phyloP scores from a whole-genome alignment of 192 early-diverging fungal species.

The Backusella liffmaniae region DNA sequence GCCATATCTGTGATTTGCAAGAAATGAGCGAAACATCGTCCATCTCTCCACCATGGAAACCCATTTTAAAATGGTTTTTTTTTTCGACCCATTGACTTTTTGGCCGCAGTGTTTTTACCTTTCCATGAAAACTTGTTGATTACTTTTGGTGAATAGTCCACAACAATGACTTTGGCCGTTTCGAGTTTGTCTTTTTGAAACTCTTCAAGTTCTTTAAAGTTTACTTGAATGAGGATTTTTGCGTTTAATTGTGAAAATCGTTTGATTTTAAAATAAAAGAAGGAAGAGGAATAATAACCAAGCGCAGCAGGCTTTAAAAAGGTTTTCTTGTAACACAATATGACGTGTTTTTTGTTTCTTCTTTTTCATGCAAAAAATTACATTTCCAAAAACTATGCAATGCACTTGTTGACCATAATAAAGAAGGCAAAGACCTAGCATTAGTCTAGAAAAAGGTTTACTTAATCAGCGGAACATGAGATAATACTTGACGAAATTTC shows the following conservation, averaged over 20 bases:
- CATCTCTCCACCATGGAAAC: too few species aligned
- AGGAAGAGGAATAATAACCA: background rate
- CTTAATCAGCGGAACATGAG: conserved; percentile 67
- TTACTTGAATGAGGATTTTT: conserved; percentile 8
- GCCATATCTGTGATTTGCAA: conserved; percentile 60
- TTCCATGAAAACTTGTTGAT: conserved; percentile 36
- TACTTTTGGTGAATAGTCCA: conserved; percentile 54
- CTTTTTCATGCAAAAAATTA: conserved; percentile 68
- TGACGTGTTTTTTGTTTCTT: background rate
- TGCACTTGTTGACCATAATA: conserved; percentile 77
- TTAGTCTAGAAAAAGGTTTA: conserved; percentile 74
- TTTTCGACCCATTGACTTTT: too few species aligned
- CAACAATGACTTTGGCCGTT: conserved; percentile 61
- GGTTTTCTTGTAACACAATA: background rate
- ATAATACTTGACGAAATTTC: conserved; percentile 70
- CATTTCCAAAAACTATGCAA: conserved; percentile 83
- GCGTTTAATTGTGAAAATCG: background rate
- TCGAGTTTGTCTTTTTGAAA: conserved; percentile 72
- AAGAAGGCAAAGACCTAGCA: conserved; percentile 66
- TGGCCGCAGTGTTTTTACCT: too few species aligned
- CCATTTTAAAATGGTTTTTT: too few species aligned
- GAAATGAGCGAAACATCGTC: conserved; percentile 65
- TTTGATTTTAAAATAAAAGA: background rate
- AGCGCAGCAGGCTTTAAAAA: background rate
- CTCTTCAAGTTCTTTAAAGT: conserved; percentile 52